phyloP scores from a whole-genome alignment of 2,329 filamentous ascomycete species.

The Decorospora gaudefroyi region DNA sequence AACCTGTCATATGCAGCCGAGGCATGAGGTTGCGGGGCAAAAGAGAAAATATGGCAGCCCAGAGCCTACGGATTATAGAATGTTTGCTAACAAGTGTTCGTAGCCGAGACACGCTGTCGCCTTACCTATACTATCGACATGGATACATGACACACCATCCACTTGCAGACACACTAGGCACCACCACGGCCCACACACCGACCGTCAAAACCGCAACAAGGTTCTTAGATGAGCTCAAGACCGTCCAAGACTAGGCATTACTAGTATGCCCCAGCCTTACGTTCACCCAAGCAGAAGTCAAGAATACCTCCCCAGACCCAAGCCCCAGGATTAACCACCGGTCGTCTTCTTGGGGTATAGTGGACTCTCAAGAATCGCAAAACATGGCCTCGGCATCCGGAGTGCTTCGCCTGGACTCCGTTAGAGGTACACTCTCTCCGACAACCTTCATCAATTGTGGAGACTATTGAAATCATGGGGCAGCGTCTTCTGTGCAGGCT shows the following conservation, averaged over 20 bases:
- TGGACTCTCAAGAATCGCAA: not conserved
- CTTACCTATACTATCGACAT: not conserved
- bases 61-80: too few species aligned
- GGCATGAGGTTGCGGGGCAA: not conserved
- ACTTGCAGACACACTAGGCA: slow-evolving; percentile 12
- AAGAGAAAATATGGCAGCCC: too few species aligned
- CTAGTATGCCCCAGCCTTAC: slow-evolving; percentile 10
- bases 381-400: slow-evolving; percentile 15
- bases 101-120: not conserved
- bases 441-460: slow-evolving; percentile 24
- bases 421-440: slow-evolving; percentile 1
- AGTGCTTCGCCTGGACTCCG: slow-evolving; percentile 21
- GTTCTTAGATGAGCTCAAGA: slow-evolving; percentile 15
- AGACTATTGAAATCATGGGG: slow-evolving; percentile 9
- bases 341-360: slow-evolving; percentile 3
- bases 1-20: not conserved
- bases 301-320: slow-evolving; percentile 16
- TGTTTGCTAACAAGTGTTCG: not conserved
- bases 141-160: not conserved
- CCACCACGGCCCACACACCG: slow-evolving; percentile 1
- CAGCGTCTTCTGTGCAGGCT: slow-evolving; percentile 13
- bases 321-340: slow-evolving; percentile 14
- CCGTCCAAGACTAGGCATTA: slow-evolving; percentile 6
- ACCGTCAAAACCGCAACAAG: not conserved
- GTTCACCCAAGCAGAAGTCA: slow-evolving; percentile 12